These are phyloP conservation scores for Collybia nuda DNA, from an alignment of 768 basidiomycete species.

Conservation along the genomic window DNA sequence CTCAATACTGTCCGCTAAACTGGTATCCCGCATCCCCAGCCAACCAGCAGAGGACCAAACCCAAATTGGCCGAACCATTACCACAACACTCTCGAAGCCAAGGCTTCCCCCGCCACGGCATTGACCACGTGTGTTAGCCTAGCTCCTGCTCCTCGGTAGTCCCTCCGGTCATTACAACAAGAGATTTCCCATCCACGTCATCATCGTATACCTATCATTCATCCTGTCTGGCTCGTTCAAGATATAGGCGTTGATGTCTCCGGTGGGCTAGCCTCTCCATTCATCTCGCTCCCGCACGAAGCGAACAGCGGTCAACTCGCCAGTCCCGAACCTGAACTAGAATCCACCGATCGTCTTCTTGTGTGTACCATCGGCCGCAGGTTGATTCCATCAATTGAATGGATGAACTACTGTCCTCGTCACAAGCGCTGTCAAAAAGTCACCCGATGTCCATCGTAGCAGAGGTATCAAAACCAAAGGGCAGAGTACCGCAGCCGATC, in stretches of 20 bases:
- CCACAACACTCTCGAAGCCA: constrained; percentile 40
- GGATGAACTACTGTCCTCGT: constrained; percentile 17
- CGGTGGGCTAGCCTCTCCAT: neutral
- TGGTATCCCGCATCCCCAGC: constrained; percentile 8
- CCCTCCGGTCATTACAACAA: constrained; percentile 31
- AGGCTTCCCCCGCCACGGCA: constrained; percentile 38
- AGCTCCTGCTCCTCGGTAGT: constrained; percentile 34
- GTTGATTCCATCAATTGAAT: constrained; percentile 9
- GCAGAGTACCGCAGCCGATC: constrained; percentile 10
- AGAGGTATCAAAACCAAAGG: constrained; percentile 2
- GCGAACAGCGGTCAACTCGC: constrained; percentile 31
- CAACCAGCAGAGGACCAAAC: constrained; percentile 10
- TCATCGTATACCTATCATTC: constrained; percentile 17
- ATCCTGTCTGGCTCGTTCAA: constrained; percentile 12
- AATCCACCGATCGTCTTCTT: constrained; percentile 25
- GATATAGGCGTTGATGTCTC: constrained; percentile 5
- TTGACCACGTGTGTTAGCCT: constrained; percentile 30
- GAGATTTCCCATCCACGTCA: constrained; percentile 21
- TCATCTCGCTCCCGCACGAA: constrained; percentile 19
- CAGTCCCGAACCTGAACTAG: constrained; percentile 15
- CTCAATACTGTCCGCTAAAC: constrained; percentile 9
- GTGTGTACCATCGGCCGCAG: constrained; percentile 29
- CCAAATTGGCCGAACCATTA: constrained; percentile 8
- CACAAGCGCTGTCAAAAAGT: constrained; percentile 15
- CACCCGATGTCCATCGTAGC: constrained; percentile 9